Evolutionary conservation across 139 green algal species (phyloP), one percentile per base, ranked within the genome.

Genomic region (Ostreobium quekettii): DNA sequence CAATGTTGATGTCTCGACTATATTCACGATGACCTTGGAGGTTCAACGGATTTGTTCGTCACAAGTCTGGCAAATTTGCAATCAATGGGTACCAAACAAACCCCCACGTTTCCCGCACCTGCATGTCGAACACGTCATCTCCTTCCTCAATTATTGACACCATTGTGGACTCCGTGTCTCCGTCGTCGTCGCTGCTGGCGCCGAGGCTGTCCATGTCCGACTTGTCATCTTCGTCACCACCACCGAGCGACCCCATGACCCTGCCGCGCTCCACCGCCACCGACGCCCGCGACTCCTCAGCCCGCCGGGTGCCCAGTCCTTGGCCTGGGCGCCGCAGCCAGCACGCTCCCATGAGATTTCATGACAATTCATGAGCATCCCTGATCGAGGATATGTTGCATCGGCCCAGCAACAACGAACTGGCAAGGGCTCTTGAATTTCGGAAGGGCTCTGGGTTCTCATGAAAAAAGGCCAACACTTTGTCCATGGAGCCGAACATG

Each of bases 341-440:
- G 37, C 56, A 8, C 31, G 32, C 48, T 76, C 63, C 38, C 63
- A 66, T 42, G 68, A 53, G 4, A 74, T 58, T 38, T 58, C 60
- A 38, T 67, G 35, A 6, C 24, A 19, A 53, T 19, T 26, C 42
- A 11, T 53, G 42, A 53, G 42, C 11, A 19, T 53, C n/a, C n/a
- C n/a, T n/a, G n/a, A n/a, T n/a, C n/a, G n/a, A n/a, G n/a, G n/a
- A n/a, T n/a, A n/a, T n/a, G n/a, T n/a, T n/a, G n/a, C n/a, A n/a
- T n/a, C n/a, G n/a, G n/a, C n/a, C n/a, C n/a, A 53, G 19, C 42
- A 26, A 53, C 11, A 53, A 26, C 19, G 42, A 19, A 53, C 19
- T 53, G 42, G 19, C 11, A 11, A 53, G 11, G 42, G 11, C 42
- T 19, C 19, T 53, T 19, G 15, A 53, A 53, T 26, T 53, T 19